These are phyloP conservation scores for Fusarium fracticaudum DNA, from an alignment of 2,329 filamentous ascomycete genomes.

Conservation along the genomic window DNA sequence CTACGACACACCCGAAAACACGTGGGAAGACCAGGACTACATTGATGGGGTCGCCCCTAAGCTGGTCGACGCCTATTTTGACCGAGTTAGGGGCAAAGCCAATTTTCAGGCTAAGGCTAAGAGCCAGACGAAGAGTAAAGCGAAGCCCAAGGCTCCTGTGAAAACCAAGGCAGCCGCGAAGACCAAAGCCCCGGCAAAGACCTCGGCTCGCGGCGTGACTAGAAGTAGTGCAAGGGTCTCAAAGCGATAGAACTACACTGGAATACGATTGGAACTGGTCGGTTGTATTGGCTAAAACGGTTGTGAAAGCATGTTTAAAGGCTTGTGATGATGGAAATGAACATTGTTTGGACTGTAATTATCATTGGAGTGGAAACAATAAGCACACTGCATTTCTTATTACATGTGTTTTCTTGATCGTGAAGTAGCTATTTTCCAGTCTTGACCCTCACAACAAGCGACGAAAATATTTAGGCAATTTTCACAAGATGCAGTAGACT, in stretches of 20 bases:
- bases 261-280: background rate
- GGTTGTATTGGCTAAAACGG: background rate
- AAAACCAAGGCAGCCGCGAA: background rate
- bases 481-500: too few relatives aligned
- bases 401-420: too few relatives aligned
- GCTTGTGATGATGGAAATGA: slow-evolving; percentile 8
- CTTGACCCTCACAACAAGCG: background rate
- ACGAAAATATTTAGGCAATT: rapidly evolving
- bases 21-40: slow-evolving; percentile 43
- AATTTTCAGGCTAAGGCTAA: slow-evolving; percentile 13
- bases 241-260: background rate
- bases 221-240: background rate
- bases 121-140: background rate
- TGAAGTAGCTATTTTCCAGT: background rate
- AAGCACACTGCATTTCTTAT: background rate
- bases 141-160: background rate
- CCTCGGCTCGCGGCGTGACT: background rate
- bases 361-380: background rate
- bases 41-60: slow-evolving; percentile 43
- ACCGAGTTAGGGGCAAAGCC: background rate
- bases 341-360: slow-evolving; percentile 5
- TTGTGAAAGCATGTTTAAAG: background rate
- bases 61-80: slow-evolving; percentile 44
- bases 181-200: background rate
- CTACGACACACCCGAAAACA: slow-evolving; percentile 41